phyloP scores from a whole-genome alignment of 441 rosid genomes.

The Melastoma candidum region DNA sequence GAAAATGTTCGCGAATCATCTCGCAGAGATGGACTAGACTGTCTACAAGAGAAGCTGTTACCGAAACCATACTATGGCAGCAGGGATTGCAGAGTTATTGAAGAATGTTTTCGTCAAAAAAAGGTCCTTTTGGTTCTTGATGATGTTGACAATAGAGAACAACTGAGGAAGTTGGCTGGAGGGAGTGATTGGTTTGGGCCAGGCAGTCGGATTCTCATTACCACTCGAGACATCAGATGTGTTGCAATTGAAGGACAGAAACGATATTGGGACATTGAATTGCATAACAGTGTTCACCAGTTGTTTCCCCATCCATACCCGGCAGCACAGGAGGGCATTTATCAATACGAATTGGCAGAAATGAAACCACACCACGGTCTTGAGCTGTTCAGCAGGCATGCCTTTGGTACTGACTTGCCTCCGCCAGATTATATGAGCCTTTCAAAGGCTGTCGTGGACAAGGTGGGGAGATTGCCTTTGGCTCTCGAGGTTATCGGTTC shows the following conservation, averaged over 20 bases:
- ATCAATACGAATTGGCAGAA: not conserved
- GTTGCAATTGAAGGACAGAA: not conserved
- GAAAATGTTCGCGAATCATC: not conserved
- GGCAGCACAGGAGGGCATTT: not conserved
- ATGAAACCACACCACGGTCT: not conserved
- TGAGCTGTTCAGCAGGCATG: not conserved
- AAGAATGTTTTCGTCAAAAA: not conserved
- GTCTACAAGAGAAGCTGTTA: not conserved
- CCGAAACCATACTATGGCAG: not conserved
- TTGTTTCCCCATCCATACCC: too few relatives aligned
- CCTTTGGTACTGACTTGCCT: slow-evolving; percentile 1
- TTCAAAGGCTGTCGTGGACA: not conserved
- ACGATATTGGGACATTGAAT: not conserved
- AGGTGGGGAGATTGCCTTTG: not conserved
- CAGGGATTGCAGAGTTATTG: not conserved
- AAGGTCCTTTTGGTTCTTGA: slow-evolving; percentile 1
- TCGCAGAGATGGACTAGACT: not conserved
- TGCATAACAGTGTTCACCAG: not conserved
- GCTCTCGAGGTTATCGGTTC: not conserved
- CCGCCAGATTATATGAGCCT: not conserved
- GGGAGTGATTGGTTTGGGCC: not conserved
- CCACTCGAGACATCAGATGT: not conserved
- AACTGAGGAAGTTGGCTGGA: not conserved
- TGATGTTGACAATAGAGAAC: not conserved
- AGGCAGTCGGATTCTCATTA: slow-evolving; percentile 1